Evolutionary conservation across 176 grass and related monocot species (phyloP).

Genomic region (Phoenix roebelenii): DNA sequence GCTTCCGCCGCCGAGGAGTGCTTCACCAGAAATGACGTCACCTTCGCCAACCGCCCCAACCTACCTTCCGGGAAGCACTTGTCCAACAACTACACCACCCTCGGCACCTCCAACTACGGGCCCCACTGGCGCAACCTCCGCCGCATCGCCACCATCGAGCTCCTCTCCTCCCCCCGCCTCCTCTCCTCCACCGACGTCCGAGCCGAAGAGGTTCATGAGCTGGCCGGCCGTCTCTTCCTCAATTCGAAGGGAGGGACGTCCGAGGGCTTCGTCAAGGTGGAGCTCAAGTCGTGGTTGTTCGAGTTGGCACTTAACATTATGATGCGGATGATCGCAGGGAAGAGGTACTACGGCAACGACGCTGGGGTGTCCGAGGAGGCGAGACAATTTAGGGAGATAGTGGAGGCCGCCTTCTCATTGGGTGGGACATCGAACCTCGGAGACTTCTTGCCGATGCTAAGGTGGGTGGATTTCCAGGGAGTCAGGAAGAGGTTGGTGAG

Average conservation of each 20-base stretch:
- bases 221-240: constrained; percentile 26
- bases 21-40: constrained; percentile 47
- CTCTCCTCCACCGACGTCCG: constrained; percentile 20
- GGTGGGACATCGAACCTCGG: constrained; percentile 31
- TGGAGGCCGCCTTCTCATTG: constrained; percentile 15
- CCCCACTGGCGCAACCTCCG: constrained; percentile 42
- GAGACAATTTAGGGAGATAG: constrained; percentile 30
- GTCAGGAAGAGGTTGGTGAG: constrained; percentile 27
- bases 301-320: constrained; percentile 52
- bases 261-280: constrained; percentile 15
- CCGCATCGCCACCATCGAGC: constrained; percentile 37
- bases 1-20: constrained; percentile 24
- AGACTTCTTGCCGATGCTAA: constrained; percentile 61
- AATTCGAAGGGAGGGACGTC: too few relatives aligned
- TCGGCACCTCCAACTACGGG: constrained; percentile 29
- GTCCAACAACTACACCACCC: constrained; percentile 21
- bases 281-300: constrained; percentile 54
- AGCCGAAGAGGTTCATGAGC: constrained; percentile 25
- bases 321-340: constrained; percentile 43
- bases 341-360: constrained; percentile 33
- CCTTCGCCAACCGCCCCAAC: constrained; percentile 46
- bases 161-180: constrained; percentile 42
- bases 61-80: constrained; percentile 18
- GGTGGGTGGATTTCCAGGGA: constrained; percentile 46
- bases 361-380: constrained; percentile 41